Evolutionary conservation across 192 early-diverging fungal species (phyloP).

Genomic region (Mortierella antarctica): DNA sequence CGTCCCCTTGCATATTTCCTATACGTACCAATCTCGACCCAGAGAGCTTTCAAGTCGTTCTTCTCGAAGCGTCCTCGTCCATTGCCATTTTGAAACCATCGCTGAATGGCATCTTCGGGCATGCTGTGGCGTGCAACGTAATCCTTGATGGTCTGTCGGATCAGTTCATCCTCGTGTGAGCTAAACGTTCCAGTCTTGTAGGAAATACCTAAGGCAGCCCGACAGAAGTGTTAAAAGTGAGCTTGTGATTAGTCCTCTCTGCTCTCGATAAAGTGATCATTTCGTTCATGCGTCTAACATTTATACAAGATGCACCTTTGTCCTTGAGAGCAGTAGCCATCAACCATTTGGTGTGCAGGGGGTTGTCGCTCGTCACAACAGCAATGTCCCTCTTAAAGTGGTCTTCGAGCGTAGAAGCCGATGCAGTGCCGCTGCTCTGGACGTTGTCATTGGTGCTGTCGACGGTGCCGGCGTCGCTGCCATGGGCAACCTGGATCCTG

Average conservation of each 20-base stretch:
- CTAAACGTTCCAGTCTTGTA: constrained; percentile 50
- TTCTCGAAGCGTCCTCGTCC: constrained; percentile 51
- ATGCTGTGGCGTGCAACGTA: constrained; percentile 44
- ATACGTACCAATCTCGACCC: constrained; percentile 49
- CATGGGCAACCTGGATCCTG: too few species aligned
- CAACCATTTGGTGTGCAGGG: constrained; percentile 51
- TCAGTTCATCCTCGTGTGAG: constrained; percentile 44
- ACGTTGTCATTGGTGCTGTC: neutral
- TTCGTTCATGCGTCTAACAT: too few species aligned
- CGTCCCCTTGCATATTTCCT: neutral
- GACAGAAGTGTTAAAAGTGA: too few species aligned
- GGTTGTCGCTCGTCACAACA: constrained; percentile 35
- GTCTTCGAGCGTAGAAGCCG: neutral
- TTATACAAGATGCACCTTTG: constrained; percentile 12
- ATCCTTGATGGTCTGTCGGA: constrained; percentile 38
- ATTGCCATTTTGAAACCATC: constrained; percentile 49
- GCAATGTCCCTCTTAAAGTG: constrained; percentile 6
- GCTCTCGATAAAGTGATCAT: too few species aligned
- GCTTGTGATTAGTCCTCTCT: too few species aligned
- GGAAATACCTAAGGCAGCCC: constrained; percentile 16
- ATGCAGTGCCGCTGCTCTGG: neutral
- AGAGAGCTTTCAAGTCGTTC: constrained; percentile 47
- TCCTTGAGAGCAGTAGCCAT: constrained; percentile 51
- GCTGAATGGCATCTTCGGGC: constrained; percentile 46
- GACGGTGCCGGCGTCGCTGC: neutral